A percentile compares a stretch with the other conserved stretches of the same genome.
Conservation (phyloP, 768 basidiomycete genomes). For the Rhodocollybia butyracea region DNA sequence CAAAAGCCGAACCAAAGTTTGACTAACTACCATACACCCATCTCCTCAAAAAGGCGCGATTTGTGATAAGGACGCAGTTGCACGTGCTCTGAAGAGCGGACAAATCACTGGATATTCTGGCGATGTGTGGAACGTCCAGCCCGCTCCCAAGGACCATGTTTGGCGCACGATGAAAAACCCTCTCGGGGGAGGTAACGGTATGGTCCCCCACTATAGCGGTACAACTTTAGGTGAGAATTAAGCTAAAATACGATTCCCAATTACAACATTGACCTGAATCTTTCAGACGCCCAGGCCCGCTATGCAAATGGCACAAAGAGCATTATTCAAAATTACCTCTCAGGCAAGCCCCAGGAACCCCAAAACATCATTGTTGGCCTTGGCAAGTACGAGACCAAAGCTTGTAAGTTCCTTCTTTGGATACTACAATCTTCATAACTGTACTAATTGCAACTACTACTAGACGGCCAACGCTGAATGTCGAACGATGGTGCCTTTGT, state of each 20-base stretch:
- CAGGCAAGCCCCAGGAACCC: conserved; percentile 62
- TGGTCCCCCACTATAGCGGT: conserved; percentile 87
- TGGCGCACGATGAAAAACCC: conserved; percentile 85
- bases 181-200: conserved; percentile 83
- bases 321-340: conserved; percentile 72
- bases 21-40: too few species aligned
- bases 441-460: neutral
- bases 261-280: too few species aligned
- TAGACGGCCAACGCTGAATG: neutral
- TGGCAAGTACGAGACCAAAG: conserved; percentile 50
- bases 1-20: too few species aligned
- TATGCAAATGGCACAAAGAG: conserved; percentile 72
- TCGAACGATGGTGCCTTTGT: too few species aligned
- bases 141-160: conserved; percentile 80
- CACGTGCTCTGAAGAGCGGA: conserved; percentile 71
- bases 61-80: conserved; percentile 80
- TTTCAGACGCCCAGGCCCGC: conserved; percentile 86
- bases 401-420: conserved; percentile 28
- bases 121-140: conserved; percentile 88
- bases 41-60: too few species aligned
- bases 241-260: too few species aligned
- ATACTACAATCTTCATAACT: neutral
- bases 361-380: conserved; percentile 79
- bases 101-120: conserved; percentile 62
- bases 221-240: too few species aligned